These are phyloP conservation scores for Cytospora piceicola DNA, from an alignment of 2,329 filamentous ascomycete genomes.

Conservation along the genomic window DNA sequence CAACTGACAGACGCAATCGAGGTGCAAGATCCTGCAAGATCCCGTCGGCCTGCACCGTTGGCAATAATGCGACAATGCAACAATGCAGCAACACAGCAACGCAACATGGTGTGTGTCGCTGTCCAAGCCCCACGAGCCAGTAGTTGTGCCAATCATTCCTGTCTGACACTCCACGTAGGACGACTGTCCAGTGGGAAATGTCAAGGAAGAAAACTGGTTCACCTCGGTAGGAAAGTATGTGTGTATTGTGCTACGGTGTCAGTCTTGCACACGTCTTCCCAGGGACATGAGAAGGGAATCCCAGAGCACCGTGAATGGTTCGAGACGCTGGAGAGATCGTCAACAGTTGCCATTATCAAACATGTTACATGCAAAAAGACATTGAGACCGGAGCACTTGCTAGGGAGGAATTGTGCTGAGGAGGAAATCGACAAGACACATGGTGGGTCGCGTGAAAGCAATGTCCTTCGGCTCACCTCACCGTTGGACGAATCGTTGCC, in stretches of 20 bases:
- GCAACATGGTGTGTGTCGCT: conserved; percentile 3
- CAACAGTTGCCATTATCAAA: background rate
- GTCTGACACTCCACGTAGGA: conserved; percentile 23
- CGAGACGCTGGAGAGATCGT: background rate
- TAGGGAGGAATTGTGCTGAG: background rate
- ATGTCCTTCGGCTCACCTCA: background rate
- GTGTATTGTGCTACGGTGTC: conserved; percentile 10
- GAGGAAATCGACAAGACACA: background rate
- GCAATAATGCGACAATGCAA: background rate
- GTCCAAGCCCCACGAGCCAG: background rate
- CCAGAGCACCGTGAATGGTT: background rate
- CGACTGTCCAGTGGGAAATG: background rate
- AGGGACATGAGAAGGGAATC: background rate
- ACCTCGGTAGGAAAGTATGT: background rate
- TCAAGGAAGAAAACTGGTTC: background rate
- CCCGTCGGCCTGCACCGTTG: conserved; percentile 17
- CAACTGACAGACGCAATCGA: conserved; percentile 25
- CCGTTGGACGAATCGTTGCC: background rate
- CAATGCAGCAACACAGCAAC: background rate
- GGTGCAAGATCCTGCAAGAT: conserved; percentile 28
- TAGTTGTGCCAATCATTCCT: background rate
- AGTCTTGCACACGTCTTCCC: background rate
- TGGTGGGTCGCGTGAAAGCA: background rate
- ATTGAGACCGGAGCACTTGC: background rate
- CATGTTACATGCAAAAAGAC: too few species aligned